A percentile compares a stretch with the other conserved stretches of the same genome.
Conservation (phyloP, 1,284 basidiomycete species). For the Malassezia slooffiae region DNA sequence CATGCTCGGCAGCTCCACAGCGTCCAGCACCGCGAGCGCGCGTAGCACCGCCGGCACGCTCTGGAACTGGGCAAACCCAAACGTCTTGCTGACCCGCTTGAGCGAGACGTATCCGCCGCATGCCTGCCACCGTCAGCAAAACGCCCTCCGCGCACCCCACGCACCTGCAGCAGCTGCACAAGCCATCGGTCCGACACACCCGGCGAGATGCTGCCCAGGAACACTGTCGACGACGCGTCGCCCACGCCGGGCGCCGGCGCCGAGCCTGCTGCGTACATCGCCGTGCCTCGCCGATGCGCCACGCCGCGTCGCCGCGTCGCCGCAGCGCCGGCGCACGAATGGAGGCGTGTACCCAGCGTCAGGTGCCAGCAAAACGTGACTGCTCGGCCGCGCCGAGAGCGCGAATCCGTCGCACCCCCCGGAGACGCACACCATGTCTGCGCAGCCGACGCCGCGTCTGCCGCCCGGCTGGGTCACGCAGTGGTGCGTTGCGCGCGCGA, state of each 20-base stretch:
- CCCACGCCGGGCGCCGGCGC: background rate
- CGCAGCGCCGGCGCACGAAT: background rate
- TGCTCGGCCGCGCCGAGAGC: background rate
- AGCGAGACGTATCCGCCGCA: constrained; percentile 77
- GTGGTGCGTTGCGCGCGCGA: constrained; percentile 54
- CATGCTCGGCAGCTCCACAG: constrained; percentile 57
- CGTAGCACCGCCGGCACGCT: constrained; percentile 76
- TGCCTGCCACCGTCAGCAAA: constrained; percentile 50
- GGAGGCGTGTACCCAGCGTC: constrained; percentile 13
- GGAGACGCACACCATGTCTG: constrained; percentile 12
- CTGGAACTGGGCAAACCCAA: constrained; percentile 85
- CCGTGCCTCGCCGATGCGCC: background rate
- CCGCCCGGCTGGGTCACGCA: constrained; percentile 80
- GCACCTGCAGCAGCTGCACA: constrained; percentile 63
- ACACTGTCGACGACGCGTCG: constrained; percentile 55
- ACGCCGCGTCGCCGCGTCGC: no score
- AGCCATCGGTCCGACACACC: constrained; percentile 71
- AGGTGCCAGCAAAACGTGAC: background rate
- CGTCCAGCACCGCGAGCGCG: constrained; percentile 67
- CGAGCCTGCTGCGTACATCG: background rate
- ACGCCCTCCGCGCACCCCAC: no score
- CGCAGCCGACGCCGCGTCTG: constrained; percentile 47
- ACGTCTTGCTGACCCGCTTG: constrained; percentile 83
- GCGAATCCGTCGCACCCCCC: background rate
- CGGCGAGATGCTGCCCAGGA: constrained; percentile 87